Percentiles rank a stretch among this genome's conserved stretches.
Evolutionary conservation across 75 land plant genomes (phyloP).

Genomic region (Cupressus sempervirens): DNA sequence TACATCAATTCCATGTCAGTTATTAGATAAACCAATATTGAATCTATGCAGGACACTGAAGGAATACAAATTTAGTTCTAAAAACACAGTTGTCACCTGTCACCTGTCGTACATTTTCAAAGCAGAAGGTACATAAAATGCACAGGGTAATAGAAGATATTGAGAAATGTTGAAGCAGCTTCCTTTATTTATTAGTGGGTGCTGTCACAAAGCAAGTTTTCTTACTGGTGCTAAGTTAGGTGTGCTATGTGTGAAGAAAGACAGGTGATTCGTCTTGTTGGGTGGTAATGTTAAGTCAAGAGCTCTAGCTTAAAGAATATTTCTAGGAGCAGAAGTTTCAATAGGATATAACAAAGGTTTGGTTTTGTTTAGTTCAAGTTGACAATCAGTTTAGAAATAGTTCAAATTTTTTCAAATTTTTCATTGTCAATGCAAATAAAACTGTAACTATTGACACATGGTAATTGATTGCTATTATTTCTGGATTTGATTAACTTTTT

Average conservation of each 20-base stretch:
- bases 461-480: no score
- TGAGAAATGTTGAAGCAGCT: background rate
- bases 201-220: background rate
- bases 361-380: background rate
- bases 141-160: background rate
- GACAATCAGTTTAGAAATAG: background rate
- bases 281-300: background rate
- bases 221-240: background rate
- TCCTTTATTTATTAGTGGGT: background rate
- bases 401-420: background rate
- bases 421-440: background rate
- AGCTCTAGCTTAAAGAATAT: slow-evolving; percentile 6
- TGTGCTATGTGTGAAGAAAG: background rate
- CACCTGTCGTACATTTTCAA: background rate
- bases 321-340: background rate
- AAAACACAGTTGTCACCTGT: background rate
- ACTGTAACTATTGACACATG: background rate
- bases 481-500: no score
- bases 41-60: background rate
- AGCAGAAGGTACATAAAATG: background rate
- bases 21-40: background rate
- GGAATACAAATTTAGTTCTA: background rate
- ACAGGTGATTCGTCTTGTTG: background rate
- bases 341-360: background rate
- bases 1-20: background rate